Base-by-base conservation (phyloP, 1,284 basidiomycete species). In the Ceratobasidium sp. region DNA sequence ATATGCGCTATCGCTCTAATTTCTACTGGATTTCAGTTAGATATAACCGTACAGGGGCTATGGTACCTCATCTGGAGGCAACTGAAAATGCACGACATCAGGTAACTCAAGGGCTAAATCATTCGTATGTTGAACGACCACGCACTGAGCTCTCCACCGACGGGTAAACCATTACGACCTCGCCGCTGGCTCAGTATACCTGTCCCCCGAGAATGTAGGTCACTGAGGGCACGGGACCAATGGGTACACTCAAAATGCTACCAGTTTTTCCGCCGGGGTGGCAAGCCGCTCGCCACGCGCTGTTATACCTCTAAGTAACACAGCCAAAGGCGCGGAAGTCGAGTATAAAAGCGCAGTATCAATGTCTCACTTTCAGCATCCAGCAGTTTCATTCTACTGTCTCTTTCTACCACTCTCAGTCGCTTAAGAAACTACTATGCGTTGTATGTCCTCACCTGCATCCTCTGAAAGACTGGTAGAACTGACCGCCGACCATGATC, bases 101-200 rank as follows among this genome's bases (percentile, higher is more conserved):
- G 33, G 33, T 33, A 33, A 33, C 33, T 33, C 33, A 33, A 33
- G 33, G 33, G 33, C 33, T 33, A 33, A 33, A 2, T 33, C 33
- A 33, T 33, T 33, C 4, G 33, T 33, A 33, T 33, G 33, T 33
- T 33, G 33, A 33, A 33, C 33, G 33, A 33, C 33, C 33, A 4
- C 33, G 33, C 33, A 33, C 33, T 33, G 33, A 33, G 33, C 33
- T 33, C 33, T 33, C 33, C 33, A 33, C 33, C 61, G 40, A 68
- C 20, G 66, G 66, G 20, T 48, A 68, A 68, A 68, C 66, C 46
- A 68, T 68, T 48, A 68, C 15, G 33, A 20, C 48, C 28, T 48
- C 46, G 50, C 28, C 28, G 66, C 48, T 50, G 28, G 46, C 5
- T 52, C 46, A 52, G 12, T 20, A 38, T 28, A 23, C 26, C 33